phyloP scores from a whole-genome alignment of 1,284 basidiomycete species.

The Tylopilus sp. region DNA sequence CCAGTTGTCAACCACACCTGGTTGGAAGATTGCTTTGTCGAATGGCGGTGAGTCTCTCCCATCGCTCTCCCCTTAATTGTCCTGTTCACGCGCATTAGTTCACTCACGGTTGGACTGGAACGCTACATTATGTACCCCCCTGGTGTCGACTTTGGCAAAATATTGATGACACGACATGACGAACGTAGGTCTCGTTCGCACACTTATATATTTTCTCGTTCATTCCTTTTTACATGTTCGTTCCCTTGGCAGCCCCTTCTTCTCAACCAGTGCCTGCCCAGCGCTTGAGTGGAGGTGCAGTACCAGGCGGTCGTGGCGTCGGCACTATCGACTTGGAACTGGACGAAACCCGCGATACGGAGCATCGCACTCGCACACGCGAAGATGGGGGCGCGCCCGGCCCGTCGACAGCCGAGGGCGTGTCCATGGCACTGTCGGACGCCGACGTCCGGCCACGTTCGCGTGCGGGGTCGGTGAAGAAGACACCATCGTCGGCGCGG shows the following conservation, averaged over 20 bases:
- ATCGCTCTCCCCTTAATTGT: neutral
- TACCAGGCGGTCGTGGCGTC: constrained; percentile 31
- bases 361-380: constrained; percentile 5
- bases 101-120: constrained; percentile 55
- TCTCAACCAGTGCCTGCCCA: constrained; percentile 13
- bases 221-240: neutral
- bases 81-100: constrained; percentile 22
- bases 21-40: constrained; percentile 83
- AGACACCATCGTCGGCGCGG: neutral
- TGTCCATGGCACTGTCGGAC: neutral
- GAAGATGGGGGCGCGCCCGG: too few relatives aligned
- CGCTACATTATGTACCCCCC: constrained; percentile 69
- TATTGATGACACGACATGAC: constrained; percentile 51
- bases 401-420: neutral
- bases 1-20: constrained; percentile 86
- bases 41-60: constrained; percentile 51
- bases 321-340: constrained; percentile 31
- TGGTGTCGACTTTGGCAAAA: constrained; percentile 62
- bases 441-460: neutral
- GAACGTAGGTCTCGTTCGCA: constrained; percentile 38
- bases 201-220: neutral
- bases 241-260: constrained; percentile 3
- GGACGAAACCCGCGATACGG: constrained; percentile 23
- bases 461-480: constrained; percentile 10
- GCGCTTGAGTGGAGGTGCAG: constrained; percentile 24